Evolutionary conservation across 2,329 filamentous ascomycete genomes (phyloP).

Genomic region (Tolypocladium inflatum): DNA sequence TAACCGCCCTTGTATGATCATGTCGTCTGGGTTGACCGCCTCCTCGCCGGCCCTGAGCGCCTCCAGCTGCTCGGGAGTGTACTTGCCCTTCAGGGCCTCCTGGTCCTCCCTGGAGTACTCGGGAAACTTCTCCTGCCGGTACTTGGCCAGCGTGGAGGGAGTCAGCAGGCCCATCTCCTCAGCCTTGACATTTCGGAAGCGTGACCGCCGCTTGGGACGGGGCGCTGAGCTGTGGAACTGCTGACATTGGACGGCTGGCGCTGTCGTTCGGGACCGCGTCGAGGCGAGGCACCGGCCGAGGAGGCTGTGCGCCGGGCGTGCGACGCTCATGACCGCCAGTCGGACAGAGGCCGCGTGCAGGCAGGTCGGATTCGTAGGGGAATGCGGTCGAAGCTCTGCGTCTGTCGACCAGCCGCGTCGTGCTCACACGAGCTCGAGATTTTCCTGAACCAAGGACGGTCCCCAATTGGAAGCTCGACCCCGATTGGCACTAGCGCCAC

Average conservation of each 20-base stretch:
- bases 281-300: constrained; percentile 39
- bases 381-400: background rate
- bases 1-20: constrained; percentile 62
- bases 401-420: background rate
- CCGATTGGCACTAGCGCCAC: constrained; percentile 3
- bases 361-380: background rate
- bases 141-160: constrained; percentile 33
- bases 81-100: constrained; percentile 51
- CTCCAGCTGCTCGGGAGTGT: constrained; percentile 71
- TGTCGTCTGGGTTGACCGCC: constrained; percentile 63
- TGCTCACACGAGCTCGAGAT: constrained; percentile 19
- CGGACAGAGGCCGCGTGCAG: background rate
- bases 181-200: constrained; percentile 44
- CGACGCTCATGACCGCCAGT: constrained; percentile 41
- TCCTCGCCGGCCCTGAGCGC: constrained; percentile 75
- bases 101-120: constrained; percentile 60
- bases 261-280: constrained; percentile 12
- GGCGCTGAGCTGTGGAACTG: constrained; percentile 43
- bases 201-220: constrained; percentile 35
- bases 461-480: constrained; percentile 2
- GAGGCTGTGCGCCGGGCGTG: constrained; percentile 44
- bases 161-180: constrained; percentile 40
- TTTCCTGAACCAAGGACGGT: constrained; percentile 15
- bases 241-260: constrained; percentile 22
- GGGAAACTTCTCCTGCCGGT: constrained; percentile 40